Base-by-base conservation (phyloP, 2,329 filamentous ascomycete genomes). In the Aspergillus luchuensis region DNA sequence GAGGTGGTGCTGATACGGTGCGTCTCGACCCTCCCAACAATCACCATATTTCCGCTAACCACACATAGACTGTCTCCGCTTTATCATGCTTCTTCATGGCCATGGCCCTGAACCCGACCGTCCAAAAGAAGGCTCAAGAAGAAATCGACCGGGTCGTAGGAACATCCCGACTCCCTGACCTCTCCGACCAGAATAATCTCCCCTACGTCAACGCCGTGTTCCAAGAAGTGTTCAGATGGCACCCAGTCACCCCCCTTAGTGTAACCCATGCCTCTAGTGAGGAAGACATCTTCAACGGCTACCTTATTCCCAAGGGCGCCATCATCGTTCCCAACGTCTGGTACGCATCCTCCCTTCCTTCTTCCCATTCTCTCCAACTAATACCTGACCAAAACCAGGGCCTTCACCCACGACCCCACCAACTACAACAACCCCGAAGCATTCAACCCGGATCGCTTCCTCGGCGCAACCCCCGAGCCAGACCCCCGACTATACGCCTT, bases 1-100 rank as follows among this genome's bases (percentile, higher is more conserved):
- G 52, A 5, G 62, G 56, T 2, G 62, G 62, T 11, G 53, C 56
- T 5, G 62, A 63, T 43, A 63, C 62, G 15, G 62, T 63, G 38
- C 10, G 45, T n/a, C 2, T 15, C 17, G n/a, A 13, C 10, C 8
- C 1, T n/a, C 53, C 15, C 15, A 5, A 11, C 1, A 8, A 43
- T 8, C 5, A 5, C 15, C 4, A 4, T 6, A 1, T 4, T 3
- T 1, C 1, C 7, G 7, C 45, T 51, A 28, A 59, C n/a, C 2
- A 2, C 25, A 10, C 2, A 33, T 11, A 63, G 62, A 63, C 59
- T 13, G 62, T 63, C 13, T 63, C 59, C 1, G 43, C 59, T 3
- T n/a, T 61, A 2, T 55, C 59, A 6, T 45, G 41, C 49, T 63
- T 63, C 53, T 63, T 63, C 36, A 49, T 63, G 0, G 62, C 59